Evolutionary conservation across 331 rosid genomes (phyloP).

Genomic region (Pyrus hybrid): DNA sequence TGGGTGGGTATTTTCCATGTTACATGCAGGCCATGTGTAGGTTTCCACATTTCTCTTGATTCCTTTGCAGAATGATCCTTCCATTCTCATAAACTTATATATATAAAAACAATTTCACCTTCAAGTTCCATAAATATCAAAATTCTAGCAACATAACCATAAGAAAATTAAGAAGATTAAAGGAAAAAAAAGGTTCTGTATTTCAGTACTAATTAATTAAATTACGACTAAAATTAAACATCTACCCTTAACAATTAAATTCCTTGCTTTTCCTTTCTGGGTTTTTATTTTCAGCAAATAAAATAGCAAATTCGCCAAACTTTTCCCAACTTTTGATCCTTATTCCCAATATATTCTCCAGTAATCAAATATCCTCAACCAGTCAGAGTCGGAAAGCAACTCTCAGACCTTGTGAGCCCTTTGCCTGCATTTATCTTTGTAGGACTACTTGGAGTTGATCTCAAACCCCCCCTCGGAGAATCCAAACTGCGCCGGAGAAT

Average conservation of each 20-base stretch:
- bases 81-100: neutral
- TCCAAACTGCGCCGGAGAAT: conserved; percentile 75
- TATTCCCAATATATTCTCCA: neutral
- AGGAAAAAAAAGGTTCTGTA: neutral
- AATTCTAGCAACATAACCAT: neutral
- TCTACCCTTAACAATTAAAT: neutral
- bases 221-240: conserved; percentile 3
- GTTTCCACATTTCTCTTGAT: neutral
- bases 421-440: conserved; percentile 20
- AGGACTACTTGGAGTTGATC: conserved; percentile 72
- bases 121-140: neutral
- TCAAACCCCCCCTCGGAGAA: conserved; percentile 52
- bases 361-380: conserved; percentile 26
- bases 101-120: neutral
- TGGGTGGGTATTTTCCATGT: neutral
- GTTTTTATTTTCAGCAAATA: conserved; percentile 14
- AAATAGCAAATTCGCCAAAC: neutral
- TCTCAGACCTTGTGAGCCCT: conserved; percentile 57
- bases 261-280: neutral
- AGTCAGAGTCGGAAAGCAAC: conserved; percentile 62
- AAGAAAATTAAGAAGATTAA: too few relatives aligned
- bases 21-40: neutral
- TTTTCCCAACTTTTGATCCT: neutral
- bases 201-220: neutral
- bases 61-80: neutral